phyloP scores from a whole-genome alignment of 148 eudicot species.

The Chenopodium album region DNA sequence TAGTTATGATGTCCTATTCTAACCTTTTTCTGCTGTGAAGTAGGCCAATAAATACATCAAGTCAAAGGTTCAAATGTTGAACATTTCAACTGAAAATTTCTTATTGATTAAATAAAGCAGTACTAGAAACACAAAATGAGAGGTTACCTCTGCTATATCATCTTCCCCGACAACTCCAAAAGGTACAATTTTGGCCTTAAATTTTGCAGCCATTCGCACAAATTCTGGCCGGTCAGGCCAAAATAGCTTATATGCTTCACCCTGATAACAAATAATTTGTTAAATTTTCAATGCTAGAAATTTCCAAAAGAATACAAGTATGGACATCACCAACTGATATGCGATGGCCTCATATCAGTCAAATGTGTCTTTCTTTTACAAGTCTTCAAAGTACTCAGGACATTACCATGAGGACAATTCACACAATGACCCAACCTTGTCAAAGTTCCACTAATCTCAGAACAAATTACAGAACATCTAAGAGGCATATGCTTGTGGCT shows the following conservation, averaged over 20 bases:
- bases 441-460: neutral
- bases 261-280: constrained; percentile 40
- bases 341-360: neutral
- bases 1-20: no score
- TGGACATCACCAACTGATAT: neutral
- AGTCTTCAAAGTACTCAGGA: neutral
- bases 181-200: constrained; percentile 94
- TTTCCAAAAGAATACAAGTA: neutral
- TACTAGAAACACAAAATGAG: neutral
- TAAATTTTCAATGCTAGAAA: neutral
- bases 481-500: neutral
- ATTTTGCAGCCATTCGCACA: constrained; percentile 94
- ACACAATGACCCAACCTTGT: neutral
- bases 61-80: neutral
- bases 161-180: constrained; percentile 94
- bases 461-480: neutral
- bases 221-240: constrained; percentile 95
- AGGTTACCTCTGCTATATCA: constrained; percentile 67
- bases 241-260: constrained; percentile 81
- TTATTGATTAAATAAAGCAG: neutral
- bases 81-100: neutral
- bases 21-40: no score
- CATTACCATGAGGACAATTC: neutral
- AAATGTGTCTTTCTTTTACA: neutral
- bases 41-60: no score